Percentiles rank a stretch among this genome's conserved stretches.
phyloP scores from a whole-genome alignment of 2,329 filamentous ascomycete genomes.

The Clonostachys solani region DNA sequence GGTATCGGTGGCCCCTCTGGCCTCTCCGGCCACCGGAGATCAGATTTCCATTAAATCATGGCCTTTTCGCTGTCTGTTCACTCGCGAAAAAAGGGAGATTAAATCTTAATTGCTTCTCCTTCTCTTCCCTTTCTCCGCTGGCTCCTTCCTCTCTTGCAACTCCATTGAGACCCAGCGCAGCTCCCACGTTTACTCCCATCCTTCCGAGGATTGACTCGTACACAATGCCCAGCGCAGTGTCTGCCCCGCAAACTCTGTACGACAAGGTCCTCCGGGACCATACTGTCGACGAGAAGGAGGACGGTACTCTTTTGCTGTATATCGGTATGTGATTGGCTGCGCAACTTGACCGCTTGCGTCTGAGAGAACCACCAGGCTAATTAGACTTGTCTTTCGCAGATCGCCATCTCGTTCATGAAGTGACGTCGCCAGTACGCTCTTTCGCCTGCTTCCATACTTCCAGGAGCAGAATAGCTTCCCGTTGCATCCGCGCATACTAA shows the following conservation, averaged over 20 bases:
- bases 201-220: constrained; percentile 2
- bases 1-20: background rate
- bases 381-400: constrained; percentile 41
- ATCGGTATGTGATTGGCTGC: constrained; percentile 57
- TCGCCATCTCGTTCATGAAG: constrained; percentile 95
- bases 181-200: too few species aligned
- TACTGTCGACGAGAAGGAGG: constrained; percentile 90
- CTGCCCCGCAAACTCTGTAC: constrained; percentile 80
- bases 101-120: background rate
- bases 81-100: background rate
- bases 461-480: background rate
- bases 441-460: background rate
- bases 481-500: constrained; percentile 1
- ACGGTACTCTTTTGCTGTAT: constrained; percentile 89
- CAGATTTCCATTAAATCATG: background rate
- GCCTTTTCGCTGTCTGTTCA: background rate
- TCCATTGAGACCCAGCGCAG: too few species aligned
- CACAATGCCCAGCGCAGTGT: constrained; percentile 73
- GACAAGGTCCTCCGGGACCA: constrained; percentile 97
- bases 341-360: background rate
- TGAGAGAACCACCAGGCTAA: too few species aligned
- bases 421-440: constrained; percentile 81
- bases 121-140: background rate
- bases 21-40: constrained; percentile 1
- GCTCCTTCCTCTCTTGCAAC: too few species aligned